These are phyloP conservation scores for Sanghuangporus sanghuang DNA, from an alignment of 1,284 basidiomycete genomes.

Conservation along the genomic window DNA sequence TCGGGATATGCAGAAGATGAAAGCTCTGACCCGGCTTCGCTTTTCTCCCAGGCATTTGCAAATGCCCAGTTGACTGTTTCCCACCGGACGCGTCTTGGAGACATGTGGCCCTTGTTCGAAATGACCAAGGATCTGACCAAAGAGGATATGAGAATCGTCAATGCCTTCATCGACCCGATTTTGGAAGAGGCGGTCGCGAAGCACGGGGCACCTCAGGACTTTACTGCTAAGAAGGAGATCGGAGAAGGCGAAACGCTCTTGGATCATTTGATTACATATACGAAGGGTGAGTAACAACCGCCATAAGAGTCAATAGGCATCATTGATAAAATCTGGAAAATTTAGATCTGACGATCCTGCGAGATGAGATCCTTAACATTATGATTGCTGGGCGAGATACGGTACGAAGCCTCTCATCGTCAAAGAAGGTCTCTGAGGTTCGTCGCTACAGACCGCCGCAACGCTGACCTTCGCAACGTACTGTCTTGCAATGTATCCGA, in stretches of 20 bases:
- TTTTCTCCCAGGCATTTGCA: conserved; percentile 13
- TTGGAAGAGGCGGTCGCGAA: conserved; percentile 37
- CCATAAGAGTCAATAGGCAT: not conserved
- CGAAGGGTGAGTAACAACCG: conserved; percentile 36
- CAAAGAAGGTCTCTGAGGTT: not conserved
- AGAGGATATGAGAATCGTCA: conserved; percentile 42
- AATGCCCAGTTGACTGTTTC: conserved; percentile 36
- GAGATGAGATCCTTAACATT: conserved; percentile 34
- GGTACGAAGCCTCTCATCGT: conserved; percentile 17
- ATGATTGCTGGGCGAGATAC: conserved; percentile 33
- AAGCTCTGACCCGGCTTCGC: conserved; percentile 21
- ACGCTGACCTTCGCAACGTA: conserved; percentile 35
- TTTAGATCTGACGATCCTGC: conserved; percentile 26
- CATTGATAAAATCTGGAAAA: not conserved
- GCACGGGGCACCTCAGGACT: conserved; percentile 24
- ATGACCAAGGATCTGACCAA: conserved; percentile 40
- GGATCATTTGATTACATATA: conserved; percentile 45
- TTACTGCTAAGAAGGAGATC: conserved; percentile 21
- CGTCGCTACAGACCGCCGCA: conserved; percentile 28
- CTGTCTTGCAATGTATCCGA: conserved; percentile 33
- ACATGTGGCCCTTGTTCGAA: conserved; percentile 46
- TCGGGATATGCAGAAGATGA: not conserved
- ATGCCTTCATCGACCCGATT: conserved; percentile 46
- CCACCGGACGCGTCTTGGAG: conserved; percentile 32
- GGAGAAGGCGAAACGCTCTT: conserved; percentile 41